These are phyloP conservation scores for Leptodontidium sp. DNA, from an alignment of 2,329 filamentous ascomycete genomes.

Conservation along the genomic window DNA sequence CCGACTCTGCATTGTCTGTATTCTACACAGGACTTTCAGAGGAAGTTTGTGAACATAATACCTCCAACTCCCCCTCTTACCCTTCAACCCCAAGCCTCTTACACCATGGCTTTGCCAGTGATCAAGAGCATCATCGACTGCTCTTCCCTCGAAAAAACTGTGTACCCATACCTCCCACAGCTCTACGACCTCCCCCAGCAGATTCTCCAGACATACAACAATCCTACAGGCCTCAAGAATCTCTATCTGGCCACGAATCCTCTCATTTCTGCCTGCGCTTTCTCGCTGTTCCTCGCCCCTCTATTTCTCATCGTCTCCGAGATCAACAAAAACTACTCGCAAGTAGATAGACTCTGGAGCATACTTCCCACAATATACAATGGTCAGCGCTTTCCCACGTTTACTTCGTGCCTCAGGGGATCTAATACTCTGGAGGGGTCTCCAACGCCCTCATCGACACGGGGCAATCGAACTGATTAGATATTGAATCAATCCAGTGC, in stretches of 20 bases:
- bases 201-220: slow-evolving; percentile 65
- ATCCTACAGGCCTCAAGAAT: slow-evolving; percentile 67
- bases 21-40: not conserved
- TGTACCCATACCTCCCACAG: slow-evolving; percentile 77
- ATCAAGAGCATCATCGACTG: slow-evolving; percentile 77
- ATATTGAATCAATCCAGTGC: not conserved
- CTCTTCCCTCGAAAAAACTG: slow-evolving; percentile 76
- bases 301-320: slow-evolving; percentile 82
- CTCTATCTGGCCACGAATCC: slow-evolving; percentile 90
- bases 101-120: slow-evolving; percentile 74
- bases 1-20: slow-evolving; percentile 9
- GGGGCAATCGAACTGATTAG: not conserved
- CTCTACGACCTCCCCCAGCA: slow-evolving; percentile 74
- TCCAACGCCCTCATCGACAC: not conserved
- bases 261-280: slow-evolving; percentile 75
- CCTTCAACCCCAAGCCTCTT: not conserved
- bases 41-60: not conserved
- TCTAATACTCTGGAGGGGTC: not conserved
- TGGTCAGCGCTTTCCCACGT: slow-evolving; percentile 42
- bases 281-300: slow-evolving; percentile 74
- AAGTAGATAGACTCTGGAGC: slow-evolving; percentile 93
- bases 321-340: slow-evolving; percentile 93
- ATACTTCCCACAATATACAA: slow-evolving; percentile 88
- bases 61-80: not conserved
- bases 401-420: not conserved